Evolutionary conservation across 2,329 filamentous ascomycete genomes (phyloP).

Genomic region (Endoconidiophora laricicola): DNA sequence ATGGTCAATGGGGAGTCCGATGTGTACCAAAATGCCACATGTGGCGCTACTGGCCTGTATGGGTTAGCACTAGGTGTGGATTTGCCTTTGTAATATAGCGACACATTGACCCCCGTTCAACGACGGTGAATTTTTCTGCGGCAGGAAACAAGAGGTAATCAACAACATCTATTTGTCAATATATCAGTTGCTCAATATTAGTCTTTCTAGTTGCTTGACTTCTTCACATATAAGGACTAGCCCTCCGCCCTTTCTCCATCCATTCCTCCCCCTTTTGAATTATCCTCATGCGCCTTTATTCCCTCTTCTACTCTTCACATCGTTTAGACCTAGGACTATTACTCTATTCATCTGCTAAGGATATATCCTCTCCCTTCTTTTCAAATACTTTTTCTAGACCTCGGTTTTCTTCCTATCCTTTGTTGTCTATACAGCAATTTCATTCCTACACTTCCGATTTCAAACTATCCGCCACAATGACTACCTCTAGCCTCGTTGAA

Average conservation of each 20-base stretch:
- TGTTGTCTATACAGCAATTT: background rate
- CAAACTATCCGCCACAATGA: conserved; percentile 15
- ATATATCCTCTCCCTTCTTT: background rate
- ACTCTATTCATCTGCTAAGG: background rate
- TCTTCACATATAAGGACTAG: conserved; percentile 11
- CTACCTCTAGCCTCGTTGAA: conserved; percentile 30
- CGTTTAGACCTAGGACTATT: background rate
- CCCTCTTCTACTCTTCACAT: background rate
- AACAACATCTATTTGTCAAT: conserved; percentile 3
- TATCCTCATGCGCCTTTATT: conserved; percentile 1
- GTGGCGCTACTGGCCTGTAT: conserved; percentile 5
- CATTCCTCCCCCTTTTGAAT: background rate
- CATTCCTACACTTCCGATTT: background rate
- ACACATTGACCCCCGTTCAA: conserved; percentile 9
- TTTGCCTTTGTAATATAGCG: background rate
- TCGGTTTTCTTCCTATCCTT: background rate
- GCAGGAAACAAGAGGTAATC: background rate
- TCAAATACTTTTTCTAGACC: background rate
- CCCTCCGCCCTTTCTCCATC: background rate
- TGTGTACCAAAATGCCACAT: conserved; percentile 9
- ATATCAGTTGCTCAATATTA: conserved; percentile 1
- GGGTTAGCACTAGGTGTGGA: background rate
- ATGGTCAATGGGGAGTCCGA: background rate
- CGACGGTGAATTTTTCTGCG: conserved; percentile 8
- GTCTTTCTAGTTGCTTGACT: background rate